A percentile compares a stretch with the other conserved stretches of the same genome.
Conservation (phyloP, 306 rosid genomes). For the Quercus aquifolioides region DNA sequence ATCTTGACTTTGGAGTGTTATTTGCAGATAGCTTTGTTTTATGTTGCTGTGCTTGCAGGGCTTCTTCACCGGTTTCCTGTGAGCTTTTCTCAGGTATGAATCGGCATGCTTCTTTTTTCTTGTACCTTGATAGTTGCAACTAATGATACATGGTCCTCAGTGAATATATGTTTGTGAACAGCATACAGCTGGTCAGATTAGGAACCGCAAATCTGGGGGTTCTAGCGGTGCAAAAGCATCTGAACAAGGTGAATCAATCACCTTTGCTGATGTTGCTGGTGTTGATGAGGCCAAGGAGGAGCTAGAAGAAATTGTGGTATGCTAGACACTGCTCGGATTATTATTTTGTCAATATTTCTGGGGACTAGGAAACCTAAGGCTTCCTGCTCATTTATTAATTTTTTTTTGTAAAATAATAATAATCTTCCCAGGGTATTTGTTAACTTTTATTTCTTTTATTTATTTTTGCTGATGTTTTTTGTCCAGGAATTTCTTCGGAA, state of each 20-base stretch:
- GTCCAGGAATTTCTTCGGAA: slow-evolving; percentile 94
- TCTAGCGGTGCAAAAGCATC: slow-evolving; percentile 68
- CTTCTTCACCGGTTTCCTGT: slow-evolving; percentile 87
- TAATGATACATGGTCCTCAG: slow-evolving; percentile 27
- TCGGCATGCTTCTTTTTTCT: slow-evolving; percentile 14
- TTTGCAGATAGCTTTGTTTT: slow-evolving; percentile 87
- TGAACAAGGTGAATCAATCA: slow-evolving; percentile 79
- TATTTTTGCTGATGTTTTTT: slow-evolving; percentile 34
- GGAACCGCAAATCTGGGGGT: slow-evolving; percentile 83
- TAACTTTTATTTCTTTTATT: slow-evolving; percentile 1
- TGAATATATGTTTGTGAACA: slow-evolving; percentile 42
- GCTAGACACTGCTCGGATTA: slow-evolving; percentile 32
- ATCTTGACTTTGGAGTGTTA: slow-evolving; percentile 28
- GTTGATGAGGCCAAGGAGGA: slow-evolving; percentile 99
- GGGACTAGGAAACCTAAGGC: slow-evolving; percentile 27
- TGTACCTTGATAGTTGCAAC: slow-evolving; percentile 7
- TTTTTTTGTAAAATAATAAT: slow-evolving; percentile 1
- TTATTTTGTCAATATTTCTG: slow-evolving; percentile 12
- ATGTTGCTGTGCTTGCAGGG: slow-evolving; percentile 79
- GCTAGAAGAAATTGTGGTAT: slow-evolving; percentile 98
- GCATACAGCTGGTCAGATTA: slow-evolving; percentile 87
- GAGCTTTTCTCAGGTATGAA: slow-evolving; percentile 77
- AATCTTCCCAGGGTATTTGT: slow-evolving; percentile 6
- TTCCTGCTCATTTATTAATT: slow-evolving; percentile 3
- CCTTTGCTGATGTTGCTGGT: slow-evolving; percentile 97